Base-by-base conservation (phyloP, 352 stramenopile genomes). In the Blastocystis hominis region DNA sequence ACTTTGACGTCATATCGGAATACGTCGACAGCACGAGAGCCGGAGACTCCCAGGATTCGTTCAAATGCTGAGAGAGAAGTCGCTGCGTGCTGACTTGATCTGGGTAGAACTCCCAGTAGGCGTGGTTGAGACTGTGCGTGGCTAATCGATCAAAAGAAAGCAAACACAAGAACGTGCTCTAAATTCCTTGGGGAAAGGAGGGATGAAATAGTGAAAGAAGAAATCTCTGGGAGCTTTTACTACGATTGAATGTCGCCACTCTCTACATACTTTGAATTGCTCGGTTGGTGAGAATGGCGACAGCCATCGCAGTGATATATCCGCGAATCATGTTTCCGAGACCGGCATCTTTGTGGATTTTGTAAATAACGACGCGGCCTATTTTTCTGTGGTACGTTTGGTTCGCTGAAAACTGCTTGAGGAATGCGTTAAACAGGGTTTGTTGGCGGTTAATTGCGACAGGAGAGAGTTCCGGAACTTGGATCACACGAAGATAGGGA, bases 251-350 rank as follows among this genome's bases (percentile, higher is more conserved):
- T 4, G 17, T n/a, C 20, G 3, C 5, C 5, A 46, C 17, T 10
- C 5, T 36, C 44, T 42, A 44, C 20, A 47, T 40, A 80, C 70
- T 13, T 17, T 64, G 44, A 62, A 80, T n/a, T 4, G 70, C 20
- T 47, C 46, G 46, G 36, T 84, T 84, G 9, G 50, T 66, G 36
- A 68, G 34, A n/a, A 84, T 64, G 13, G 15, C 42, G 24, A 68
- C 30, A 9, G 62, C 47, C 1, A 84, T 15, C 9, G 72, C 53
- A 34, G 72, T 84, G 13, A 84, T 24, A 15, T 68, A 50, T 30
- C 72, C 72, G 54, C 72, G 72, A 9, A 84, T 84, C 72, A 84
- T 84, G 56, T 84, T 84, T 24, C 72, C 72, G n/a, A 84, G 30
- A 24, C 72, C 72, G 3, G 72, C 59, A 44, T 84, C 47, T 24